Percentiles rank a stretch among this genome's conserved stretches.
These are phyloP conservation scores for Amanita rimosa DNA, from an alignment of 768 basidiomycete genomes.

Conservation along the genomic window DNA sequence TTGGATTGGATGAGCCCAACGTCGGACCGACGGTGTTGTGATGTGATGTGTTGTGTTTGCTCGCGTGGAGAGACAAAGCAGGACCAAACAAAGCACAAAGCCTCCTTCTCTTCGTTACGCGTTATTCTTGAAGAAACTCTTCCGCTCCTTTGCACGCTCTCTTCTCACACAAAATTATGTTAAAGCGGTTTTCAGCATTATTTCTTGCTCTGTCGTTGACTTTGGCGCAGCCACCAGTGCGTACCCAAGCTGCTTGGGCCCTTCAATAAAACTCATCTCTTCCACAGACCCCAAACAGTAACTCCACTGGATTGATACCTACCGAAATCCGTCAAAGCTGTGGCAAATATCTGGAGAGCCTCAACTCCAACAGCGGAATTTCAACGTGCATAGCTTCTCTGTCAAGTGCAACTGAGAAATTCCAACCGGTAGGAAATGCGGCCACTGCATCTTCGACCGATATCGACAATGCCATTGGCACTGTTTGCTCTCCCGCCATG, in stretches of 20 bases:
- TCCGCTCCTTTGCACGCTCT: conserved; percentile 31
- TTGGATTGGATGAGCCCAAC: too few relatives aligned
- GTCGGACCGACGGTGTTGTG: too few relatives aligned
- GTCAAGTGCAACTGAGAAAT: conserved; percentile 45
- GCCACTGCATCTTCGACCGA: conserved; percentile 27
- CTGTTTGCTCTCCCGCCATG: conserved; percentile 40
- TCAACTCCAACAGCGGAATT: conserved; percentile 55
- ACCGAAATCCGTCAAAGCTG: conserved; percentile 45
- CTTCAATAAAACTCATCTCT: neutral
- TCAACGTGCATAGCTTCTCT: conserved; percentile 52
- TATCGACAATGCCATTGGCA: conserved; percentile 40
- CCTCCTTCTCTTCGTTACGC: neutral
- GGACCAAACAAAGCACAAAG: neutral
- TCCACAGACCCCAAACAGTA: conserved; percentile 7
- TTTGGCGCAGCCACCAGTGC: conserved; percentile 38
- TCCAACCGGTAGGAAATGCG: conserved; percentile 34
- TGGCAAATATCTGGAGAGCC: conserved; percentile 39
- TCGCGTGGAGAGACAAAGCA: too few relatives aligned
- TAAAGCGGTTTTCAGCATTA: conserved; percentile 43
- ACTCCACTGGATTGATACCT: conserved; percentile 47
- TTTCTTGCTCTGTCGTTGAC: conserved; percentile 40
- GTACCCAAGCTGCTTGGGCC: conserved; percentile 7
- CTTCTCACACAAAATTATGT: conserved; percentile 20
- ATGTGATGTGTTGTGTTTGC: too few relatives aligned
- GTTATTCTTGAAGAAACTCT: conserved; percentile 23